Percentiles rank a stretch among this genome's conserved stretches.
These are phyloP conservation scores for Sicyos edulis DNA, from an alignment of 306 rosid species.

Conservation along the genomic window DNA sequence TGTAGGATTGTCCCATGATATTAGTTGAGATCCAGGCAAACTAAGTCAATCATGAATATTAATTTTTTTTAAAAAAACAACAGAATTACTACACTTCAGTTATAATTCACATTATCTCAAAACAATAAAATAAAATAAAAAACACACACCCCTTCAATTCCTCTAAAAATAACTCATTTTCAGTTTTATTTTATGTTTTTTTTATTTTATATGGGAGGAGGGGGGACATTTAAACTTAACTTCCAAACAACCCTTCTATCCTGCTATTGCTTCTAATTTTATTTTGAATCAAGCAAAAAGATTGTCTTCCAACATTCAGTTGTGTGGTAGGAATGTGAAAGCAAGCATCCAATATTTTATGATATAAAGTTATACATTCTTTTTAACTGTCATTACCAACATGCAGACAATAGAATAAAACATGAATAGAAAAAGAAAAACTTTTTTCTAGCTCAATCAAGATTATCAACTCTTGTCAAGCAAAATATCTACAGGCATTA, in stretches of 20 bases:
- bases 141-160: neutral
- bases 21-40: no score
- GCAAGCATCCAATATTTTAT: constrained; percentile 11
- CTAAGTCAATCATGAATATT: no score
- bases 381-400: constrained; percentile 7
- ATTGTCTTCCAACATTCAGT: neutral
- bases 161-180: neutral
- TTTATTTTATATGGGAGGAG: no score
- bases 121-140: no score
- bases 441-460: constrained; percentile 15
- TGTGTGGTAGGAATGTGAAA: neutral
- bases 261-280: neutral
- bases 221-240: no score
- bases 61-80: no score
- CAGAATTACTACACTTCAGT: neutral
- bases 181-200: no score
- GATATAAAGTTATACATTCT: constrained; percentile 7
- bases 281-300: neutral
- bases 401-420: constrained; percentile 1
- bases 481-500: constrained; percentile 25
- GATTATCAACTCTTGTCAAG: constrained; percentile 18
- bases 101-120: neutral
- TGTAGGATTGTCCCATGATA: no score
- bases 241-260: neutral
- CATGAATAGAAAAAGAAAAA: neutral